Percentiles rank a stretch among this genome's conserved stretches.
Conservation (phyloP, 129 eudicot species). For the Flaveria ramosissima region DNA sequence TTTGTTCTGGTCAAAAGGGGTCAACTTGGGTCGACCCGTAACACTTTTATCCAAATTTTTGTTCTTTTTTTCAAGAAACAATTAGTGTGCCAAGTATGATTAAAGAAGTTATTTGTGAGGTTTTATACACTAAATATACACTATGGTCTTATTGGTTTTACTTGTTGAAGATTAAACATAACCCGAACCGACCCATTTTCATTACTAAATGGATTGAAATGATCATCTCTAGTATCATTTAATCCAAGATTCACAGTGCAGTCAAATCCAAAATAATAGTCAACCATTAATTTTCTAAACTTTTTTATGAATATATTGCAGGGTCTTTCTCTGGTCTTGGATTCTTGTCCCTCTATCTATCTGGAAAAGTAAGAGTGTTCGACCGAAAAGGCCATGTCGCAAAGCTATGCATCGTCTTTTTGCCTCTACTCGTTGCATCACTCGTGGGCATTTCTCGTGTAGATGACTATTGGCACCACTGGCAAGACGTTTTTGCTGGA, state of each 20-base stretch:
- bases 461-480: conserved; percentile 41
- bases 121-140: background rate
- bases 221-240: background rate
- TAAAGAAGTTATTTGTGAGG: background rate
- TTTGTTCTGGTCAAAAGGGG: background rate
- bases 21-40: background rate
- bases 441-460: conserved; percentile 41
- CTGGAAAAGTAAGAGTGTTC: conserved; percentile 46
- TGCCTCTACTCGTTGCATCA: conserved; percentile 34
- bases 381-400: conserved; percentile 40
- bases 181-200: background rate
- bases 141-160: background rate
- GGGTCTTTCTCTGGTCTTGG: conserved; percentile 62
- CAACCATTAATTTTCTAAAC: background rate
- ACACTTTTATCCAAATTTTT: background rate
- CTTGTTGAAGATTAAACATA: background rate
- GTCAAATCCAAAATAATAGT: background rate
- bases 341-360: conserved; percentile 47
- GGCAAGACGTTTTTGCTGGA: conserved; percentile 41
- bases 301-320: conserved; percentile 19
- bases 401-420: conserved; percentile 37
- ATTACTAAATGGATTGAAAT: background rate
- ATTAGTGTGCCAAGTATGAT: background rate
- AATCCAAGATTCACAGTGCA: background rate
- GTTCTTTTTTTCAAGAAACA: background rate